Evolutionary conservation across 148 eudicot genomes (phyloP).

Genomic region (Rhododendron henanense): DNA sequence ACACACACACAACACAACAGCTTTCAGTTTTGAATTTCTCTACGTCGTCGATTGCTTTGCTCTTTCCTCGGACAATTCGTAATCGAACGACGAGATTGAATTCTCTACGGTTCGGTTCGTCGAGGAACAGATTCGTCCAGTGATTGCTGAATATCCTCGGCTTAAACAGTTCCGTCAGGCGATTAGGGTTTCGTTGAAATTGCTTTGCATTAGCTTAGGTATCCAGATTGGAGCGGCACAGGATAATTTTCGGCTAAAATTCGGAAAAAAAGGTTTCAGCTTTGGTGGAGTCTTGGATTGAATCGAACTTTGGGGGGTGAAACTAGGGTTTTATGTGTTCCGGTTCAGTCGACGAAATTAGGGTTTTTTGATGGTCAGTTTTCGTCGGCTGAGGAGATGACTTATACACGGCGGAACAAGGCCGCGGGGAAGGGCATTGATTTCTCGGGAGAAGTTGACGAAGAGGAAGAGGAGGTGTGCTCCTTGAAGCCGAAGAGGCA

Average conservation of each 20-base stretch:
- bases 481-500: conserved; percentile 32
- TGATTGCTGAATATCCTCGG: neutral
- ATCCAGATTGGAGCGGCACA: neutral
- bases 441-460: conserved; percentile 16
- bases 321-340: conserved; percentile 30
- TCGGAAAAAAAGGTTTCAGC: neutral
- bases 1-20: neutral
- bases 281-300: neutral
- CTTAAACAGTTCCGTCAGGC: neutral
- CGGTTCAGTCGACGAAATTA: conserved; percentile 11
- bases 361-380: conserved; percentile 28
- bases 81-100: neutral
- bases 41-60: neutral
- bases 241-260: neutral
- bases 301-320: conserved; percentile 4
- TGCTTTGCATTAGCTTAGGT: neutral
- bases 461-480: conserved; percentile 13
- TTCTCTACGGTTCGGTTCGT: neutral
- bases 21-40: neutral
- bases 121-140: neutral
- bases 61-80: neutral
- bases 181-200: conserved; percentile 8
- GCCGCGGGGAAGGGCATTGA: conserved; percentile 13
- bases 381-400: conserved; percentile 24
- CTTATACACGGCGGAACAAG: conserved; percentile 14